Conservation (phyloP, 23 red algal species). For the Gracilaria vermiculophylla region DNA sequence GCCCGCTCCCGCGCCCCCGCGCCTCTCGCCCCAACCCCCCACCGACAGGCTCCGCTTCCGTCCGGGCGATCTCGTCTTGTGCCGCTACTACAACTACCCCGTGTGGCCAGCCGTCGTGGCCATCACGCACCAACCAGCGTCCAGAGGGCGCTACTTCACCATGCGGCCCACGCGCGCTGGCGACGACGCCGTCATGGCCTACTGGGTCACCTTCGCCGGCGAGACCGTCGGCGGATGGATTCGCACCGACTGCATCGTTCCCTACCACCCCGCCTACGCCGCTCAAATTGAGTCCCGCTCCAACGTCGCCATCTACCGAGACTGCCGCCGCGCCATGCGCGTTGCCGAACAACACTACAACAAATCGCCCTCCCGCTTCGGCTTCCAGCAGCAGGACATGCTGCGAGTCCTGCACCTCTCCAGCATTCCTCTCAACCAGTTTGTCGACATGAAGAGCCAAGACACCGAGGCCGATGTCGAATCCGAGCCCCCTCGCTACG, state of each 20-base stretch:
- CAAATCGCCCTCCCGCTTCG: neutral
- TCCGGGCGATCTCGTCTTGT: conserved; percentile 1
- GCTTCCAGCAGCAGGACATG: neutral
- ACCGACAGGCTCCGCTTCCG: neutral
- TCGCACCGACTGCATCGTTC: neutral
- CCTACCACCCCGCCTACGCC: conserved; percentile 1
- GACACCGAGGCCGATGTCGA: conserved; percentile 1
- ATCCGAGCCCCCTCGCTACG: neutral
- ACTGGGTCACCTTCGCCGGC: conserved; percentile 3
- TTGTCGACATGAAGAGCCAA: conserved; percentile 29
- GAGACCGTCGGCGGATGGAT: conserved; percentile 7
- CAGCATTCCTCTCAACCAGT: neutral
- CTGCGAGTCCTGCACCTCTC: neutral
- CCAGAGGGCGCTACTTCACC: conserved; percentile 2
- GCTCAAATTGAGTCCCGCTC: neutral
- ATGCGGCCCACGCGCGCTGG: neutral
- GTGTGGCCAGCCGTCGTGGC: neutral
- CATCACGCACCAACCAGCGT: neutral
- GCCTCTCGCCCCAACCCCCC: neutral
- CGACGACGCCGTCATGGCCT: conserved; percentile 12
- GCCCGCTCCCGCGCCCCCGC: neutral
- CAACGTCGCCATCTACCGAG: neutral
- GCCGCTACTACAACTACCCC: conserved; percentile 14
- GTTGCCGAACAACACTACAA: neutral
- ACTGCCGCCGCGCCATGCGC: neutral